phyloP scores from a whole-genome alignment of 2,329 filamentous ascomycete species.

The Arthrobotrys musiformis region DNA sequence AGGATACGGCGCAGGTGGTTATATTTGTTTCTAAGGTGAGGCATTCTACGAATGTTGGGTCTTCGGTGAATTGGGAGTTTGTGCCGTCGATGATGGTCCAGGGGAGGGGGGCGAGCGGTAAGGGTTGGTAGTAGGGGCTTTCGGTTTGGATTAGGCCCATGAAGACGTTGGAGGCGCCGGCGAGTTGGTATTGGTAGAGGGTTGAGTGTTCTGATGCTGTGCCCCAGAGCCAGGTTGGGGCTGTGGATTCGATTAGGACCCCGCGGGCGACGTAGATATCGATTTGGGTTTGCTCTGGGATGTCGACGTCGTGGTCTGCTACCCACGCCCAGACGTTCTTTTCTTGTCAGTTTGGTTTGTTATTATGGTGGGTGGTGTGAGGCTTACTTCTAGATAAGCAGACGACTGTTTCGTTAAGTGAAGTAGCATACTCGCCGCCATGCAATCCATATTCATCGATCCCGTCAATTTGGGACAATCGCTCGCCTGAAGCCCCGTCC shows the following conservation, averaged over 20 bases:
- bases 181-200: conserved; percentile 77
- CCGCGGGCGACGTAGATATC: conserved; percentile 70
- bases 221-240: conserved; percentile 71
- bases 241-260: conserved; percentile 66
- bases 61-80: conserved; percentile 45
- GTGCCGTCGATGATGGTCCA: conserved; percentile 54
- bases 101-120: conserved; percentile 57
- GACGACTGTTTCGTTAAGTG: conserved; percentile 73
- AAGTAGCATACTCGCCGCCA: conserved; percentile 77
- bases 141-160: conserved; percentile 76
- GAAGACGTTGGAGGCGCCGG: conserved; percentile 71
- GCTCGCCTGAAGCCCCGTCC: conserved; percentile 81
- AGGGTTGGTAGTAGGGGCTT: conserved; percentile 74
- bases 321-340: conserved; percentile 82
- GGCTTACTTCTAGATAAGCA: conserved; percentile 81
- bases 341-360: background rate
- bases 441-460: conserved; percentile 73
- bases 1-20: conserved; percentile 61
- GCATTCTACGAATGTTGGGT: conserved; percentile 64
- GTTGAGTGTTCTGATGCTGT: conserved; percentile 74
- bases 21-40: background rate
- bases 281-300: conserved; percentile 64
- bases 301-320: conserved; percentile 76
- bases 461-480: conserved; percentile 79
- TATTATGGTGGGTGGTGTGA: no score